These are phyloP conservation scores for Cicer cuneatum DNA, from an alignment of 306 rosid genomes.

Conservation along the genomic window DNA sequence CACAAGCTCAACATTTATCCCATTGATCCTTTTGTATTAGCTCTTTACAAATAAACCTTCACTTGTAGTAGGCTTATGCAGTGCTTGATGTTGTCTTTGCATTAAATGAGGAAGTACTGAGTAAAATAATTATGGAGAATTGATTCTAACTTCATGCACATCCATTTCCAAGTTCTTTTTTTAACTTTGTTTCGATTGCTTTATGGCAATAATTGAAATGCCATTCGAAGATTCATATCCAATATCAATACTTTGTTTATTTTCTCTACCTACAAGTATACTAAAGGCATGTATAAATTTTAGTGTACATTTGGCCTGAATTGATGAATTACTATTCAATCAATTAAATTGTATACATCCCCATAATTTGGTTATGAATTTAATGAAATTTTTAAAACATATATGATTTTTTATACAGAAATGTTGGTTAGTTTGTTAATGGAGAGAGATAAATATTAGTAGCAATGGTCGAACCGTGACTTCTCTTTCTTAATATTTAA, in stretches of 20 bases:
- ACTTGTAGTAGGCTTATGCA: conserved; percentile 45
- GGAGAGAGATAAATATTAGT: too few species aligned
- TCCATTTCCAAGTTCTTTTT: conserved; percentile 52
- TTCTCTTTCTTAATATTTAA: too few species aligned
- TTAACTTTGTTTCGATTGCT: conserved; percentile 48
- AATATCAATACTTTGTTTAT: conserved; percentile 40
- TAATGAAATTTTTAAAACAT: too few species aligned
- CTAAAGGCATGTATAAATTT: conserved; percentile 18
- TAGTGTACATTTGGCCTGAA: too few species aligned
- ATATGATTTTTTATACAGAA: too few species aligned
- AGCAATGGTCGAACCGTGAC: too few species aligned
- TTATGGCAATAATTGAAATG: conserved; percentile 77
- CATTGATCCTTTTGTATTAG: conserved; percentile 32
- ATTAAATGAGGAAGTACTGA: conserved; percentile 29
- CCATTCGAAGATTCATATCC: conserved; percentile 80
- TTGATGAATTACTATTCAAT: too few species aligned
- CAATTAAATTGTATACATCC: too few species aligned
- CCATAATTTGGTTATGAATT: too few species aligned
- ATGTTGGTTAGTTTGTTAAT: too few species aligned
- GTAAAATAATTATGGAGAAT: conserved; percentile 50
- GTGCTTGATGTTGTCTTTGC: conserved; percentile 32
- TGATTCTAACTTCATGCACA: conserved; percentile 58
- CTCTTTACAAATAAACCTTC: conserved; percentile 57
- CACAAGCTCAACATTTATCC: conserved; percentile 37
- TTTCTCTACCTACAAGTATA: conserved; percentile 1